A percentile compares a stretch with the other conserved stretches of the same genome.
phyloP scores from a whole-genome alignment of 2,329 filamentous ascomycete species.

The Pestalotiopsis sp. region DNA sequence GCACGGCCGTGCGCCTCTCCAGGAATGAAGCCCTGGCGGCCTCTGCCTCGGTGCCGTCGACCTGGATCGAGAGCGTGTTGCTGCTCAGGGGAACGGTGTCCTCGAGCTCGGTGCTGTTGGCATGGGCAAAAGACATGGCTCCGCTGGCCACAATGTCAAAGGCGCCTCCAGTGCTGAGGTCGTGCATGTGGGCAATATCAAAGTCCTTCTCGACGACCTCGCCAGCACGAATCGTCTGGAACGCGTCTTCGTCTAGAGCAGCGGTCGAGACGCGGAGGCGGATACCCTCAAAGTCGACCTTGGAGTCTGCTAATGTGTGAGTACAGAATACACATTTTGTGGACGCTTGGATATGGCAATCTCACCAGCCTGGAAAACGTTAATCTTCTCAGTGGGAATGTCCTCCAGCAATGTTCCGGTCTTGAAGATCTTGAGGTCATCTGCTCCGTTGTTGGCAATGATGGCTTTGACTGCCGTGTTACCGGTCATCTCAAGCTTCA shows the following conservation, averaged over 20 bases:
- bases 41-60: conserved; percentile 6
- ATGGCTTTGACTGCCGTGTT: conserved; percentile 53
- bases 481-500: conserved; percentile 45
- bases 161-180: conserved; percentile 15
- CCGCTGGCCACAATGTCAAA: conserved; percentile 15
- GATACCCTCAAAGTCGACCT: conserved; percentile 15
- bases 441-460: conserved; percentile 51
- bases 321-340: not conserved
- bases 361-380: conserved; percentile 45
- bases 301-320: not conserved
- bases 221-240: conserved; percentile 15
- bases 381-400: conserved; percentile 50
- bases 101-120: not conserved
- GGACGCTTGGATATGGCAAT: not conserved
- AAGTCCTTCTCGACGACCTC: conserved; percentile 12
- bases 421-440: conserved; percentile 49
- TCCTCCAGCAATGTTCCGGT: conserved; percentile 53
- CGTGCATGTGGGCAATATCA: conserved; percentile 16
- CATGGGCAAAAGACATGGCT: conserved; percentile 1
- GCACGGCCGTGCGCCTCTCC: conserved; percentile 3
- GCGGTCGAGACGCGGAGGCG: conserved; percentile 13
- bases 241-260: conserved; percentile 14
- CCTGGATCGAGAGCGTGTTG: not conserved
- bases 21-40: not conserved
- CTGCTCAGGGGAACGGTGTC: not conserved